A percentile compares a stretch with the other conserved stretches of the same genome.
These are phyloP conservation scores for Cystobasidiopsis lactophilus DNA, from an alignment of 768 basidiomycete genomes.

Conservation along the genomic window DNA sequence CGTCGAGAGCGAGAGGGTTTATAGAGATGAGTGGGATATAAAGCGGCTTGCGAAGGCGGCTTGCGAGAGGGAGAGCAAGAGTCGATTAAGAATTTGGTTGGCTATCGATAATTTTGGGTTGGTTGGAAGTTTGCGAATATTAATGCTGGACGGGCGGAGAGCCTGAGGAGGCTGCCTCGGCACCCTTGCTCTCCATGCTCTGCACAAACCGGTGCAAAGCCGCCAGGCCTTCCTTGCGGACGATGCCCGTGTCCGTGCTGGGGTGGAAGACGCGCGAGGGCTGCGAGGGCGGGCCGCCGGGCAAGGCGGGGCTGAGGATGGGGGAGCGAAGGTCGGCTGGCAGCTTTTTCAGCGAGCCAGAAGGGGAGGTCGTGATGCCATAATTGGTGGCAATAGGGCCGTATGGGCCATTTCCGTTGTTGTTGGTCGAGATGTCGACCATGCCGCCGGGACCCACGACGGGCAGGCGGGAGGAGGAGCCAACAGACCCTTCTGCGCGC, in stretches of 20 bases:
- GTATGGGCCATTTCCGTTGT: no score
- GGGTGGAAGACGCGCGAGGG: conserved; percentile 18
- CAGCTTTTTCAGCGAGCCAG: neutral
- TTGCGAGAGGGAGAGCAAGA: no score
- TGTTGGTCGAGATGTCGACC: neutral
- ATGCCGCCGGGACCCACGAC: neutral
- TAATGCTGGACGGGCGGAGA: no score
- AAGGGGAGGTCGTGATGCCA: neutral
- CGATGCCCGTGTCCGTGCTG: conserved; percentile 15
- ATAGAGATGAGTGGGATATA: no score
- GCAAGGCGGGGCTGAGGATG: neutral
- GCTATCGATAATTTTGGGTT: no score
- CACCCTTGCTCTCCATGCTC: conserved; percentile 15
- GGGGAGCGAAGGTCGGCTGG: neutral
- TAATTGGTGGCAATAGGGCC: neutral
- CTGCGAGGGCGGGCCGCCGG: conserved; percentile 1
- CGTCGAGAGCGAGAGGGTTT: no score
- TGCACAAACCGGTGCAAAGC: conserved; percentile 19
- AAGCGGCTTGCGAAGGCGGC: no score
- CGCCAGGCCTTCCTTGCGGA: conserved; percentile 18
- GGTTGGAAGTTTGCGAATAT: no score
- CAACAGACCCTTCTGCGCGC: conserved; percentile 2
- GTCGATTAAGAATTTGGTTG: no score
- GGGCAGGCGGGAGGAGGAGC: conserved; percentile 1
- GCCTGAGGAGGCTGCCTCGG: neutral